phyloP scores from a whole-genome alignment of 768 basidiomycete genomes.

The Calocybe cyanea region DNA sequence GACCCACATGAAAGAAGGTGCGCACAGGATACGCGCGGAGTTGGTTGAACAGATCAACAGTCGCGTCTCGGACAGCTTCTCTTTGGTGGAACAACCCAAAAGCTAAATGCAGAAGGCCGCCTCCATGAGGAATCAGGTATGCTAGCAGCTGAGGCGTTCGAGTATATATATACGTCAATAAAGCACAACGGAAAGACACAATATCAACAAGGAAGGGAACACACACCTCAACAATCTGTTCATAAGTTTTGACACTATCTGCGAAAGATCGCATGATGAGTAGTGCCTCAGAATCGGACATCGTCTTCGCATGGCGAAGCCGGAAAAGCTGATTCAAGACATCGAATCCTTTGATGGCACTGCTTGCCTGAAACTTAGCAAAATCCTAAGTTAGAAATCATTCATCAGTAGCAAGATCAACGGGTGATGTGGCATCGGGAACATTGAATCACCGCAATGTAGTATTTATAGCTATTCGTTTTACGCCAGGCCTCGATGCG shows the following conservation, averaged over 20 bases:
- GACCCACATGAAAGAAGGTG: constrained; percentile 12
- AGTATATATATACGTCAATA: background rate
- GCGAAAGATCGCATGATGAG: constrained; percentile 72
- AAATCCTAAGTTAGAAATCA: constrained; percentile 67
- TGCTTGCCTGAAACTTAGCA: constrained; percentile 44
- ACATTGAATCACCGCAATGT: constrained; percentile 48
- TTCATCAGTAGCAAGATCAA: background rate
- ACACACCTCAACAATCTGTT: constrained; percentile 84
- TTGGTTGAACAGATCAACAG: constrained; percentile 81
- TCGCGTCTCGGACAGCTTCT: constrained; percentile 68
- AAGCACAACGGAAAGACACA: background rate
- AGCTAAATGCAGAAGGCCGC: constrained; percentile 81
- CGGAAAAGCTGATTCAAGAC: constrained; percentile 82
- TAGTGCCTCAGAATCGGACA: constrained; percentile 71
- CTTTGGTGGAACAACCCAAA: constrained; percentile 91
- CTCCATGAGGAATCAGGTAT: constrained; percentile 65
- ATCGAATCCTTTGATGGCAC: constrained; percentile 78
- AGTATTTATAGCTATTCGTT: constrained; percentile 77
- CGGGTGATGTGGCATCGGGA: background rate
- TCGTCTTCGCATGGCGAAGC: constrained; percentile 66
- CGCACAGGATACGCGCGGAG: constrained; percentile 73
- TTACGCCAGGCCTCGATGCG: constrained; percentile 93
- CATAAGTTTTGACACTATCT: constrained; percentile 72
- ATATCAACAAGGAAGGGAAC: background rate
- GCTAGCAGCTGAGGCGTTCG: constrained; percentile 67